A percentile compares a stretch with the other conserved stretches of the same genome.
These are phyloP conservation scores for Saxophila tyrrhenica DNA, from an alignment of 495 filamentous ascomycete genomes.

Conservation along the genomic window DNA sequence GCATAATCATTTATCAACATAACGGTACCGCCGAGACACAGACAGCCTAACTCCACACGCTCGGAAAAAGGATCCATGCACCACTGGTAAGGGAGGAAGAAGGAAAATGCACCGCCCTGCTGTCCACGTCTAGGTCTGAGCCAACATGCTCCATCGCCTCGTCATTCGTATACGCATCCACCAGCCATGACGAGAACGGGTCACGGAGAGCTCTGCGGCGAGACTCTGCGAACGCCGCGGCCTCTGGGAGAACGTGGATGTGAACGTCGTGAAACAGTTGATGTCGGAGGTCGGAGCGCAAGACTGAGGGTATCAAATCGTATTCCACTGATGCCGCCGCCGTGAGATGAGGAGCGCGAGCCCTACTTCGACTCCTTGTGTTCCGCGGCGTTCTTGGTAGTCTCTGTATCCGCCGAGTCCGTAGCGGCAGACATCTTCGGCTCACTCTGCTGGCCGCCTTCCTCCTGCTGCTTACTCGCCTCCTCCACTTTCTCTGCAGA, in stretches of 20 bases:
- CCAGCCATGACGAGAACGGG: no score
- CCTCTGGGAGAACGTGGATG: not conserved
- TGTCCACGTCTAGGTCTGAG: no score
- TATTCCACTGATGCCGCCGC: not conserved
- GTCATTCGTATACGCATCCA: not conserved
- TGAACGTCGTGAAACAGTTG: not conserved
- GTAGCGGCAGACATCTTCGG: slow-evolving; percentile 10
- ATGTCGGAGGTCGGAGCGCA: not conserved
- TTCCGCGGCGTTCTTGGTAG: not conserved
- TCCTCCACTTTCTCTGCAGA: slow-evolving; percentile 10
- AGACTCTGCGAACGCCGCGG: not conserved
- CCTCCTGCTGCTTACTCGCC: not conserved
- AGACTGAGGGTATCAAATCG: not conserved
- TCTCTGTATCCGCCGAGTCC: slow-evolving; percentile 1
- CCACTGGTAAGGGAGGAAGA: not conserved
- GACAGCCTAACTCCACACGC: not conserved
- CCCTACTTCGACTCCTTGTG: not conserved
- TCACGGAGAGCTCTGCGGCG: no score
- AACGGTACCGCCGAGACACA: no score
- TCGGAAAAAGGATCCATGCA: not conserved
- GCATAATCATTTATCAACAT: no score
- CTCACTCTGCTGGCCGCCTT: not conserved
- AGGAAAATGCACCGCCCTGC: not conserved
- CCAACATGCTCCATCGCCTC: no score
- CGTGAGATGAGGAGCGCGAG: not conserved